Evolutionary conservation across 805 yeast genomes (phyloP).

Genomic region (Zygosaccharomyces gambellarensis): DNA sequence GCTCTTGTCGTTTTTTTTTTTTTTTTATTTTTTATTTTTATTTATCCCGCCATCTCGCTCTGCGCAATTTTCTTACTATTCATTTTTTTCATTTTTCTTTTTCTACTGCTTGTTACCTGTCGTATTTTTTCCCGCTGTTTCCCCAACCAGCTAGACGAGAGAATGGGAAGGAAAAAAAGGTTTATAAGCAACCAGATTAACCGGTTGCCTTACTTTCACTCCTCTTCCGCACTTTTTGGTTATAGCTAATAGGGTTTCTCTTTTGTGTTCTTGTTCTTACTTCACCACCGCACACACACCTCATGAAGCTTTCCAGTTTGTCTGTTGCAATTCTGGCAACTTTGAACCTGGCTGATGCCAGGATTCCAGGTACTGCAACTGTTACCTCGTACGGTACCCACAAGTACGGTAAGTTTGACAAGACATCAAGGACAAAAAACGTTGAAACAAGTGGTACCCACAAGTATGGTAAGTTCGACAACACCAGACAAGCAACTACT

Average conservation of each 20-base stretch:
- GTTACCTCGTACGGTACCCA: constrained; percentile 42
- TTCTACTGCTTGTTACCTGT: not conserved
- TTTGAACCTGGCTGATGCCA: constrained; percentile 30
- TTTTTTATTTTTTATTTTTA: not conserved
- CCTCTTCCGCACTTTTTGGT: not conserved
- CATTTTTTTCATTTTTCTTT: not conserved
- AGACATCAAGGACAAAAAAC: constrained; percentile 31
- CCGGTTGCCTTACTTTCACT: not conserved
- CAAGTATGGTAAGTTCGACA: constrained; percentile 51
- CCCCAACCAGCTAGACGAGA: not conserved
- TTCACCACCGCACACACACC: constrained; percentile 7
- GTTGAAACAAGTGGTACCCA: constrained; percentile 48
- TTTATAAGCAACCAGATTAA: not conserved
- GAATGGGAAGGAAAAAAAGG: not conserved
- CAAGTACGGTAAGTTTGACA: constrained; percentile 49
- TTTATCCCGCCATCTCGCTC: not conserved
- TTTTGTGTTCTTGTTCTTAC: not conserved
- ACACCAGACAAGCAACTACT: constrained; percentile 32
- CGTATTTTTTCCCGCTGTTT: not conserved
- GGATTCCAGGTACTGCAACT: constrained; percentile 43
- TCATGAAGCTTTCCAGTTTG: constrained; percentile 43
- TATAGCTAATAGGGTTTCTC: not conserved
- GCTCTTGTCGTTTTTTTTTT: not conserved
- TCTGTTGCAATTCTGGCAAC: constrained; percentile 40
- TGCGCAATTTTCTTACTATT: not conserved